phyloP scores from a whole-genome alignment of 164 flowering plant species.

The Euptelea pleiosperma region DNA sequence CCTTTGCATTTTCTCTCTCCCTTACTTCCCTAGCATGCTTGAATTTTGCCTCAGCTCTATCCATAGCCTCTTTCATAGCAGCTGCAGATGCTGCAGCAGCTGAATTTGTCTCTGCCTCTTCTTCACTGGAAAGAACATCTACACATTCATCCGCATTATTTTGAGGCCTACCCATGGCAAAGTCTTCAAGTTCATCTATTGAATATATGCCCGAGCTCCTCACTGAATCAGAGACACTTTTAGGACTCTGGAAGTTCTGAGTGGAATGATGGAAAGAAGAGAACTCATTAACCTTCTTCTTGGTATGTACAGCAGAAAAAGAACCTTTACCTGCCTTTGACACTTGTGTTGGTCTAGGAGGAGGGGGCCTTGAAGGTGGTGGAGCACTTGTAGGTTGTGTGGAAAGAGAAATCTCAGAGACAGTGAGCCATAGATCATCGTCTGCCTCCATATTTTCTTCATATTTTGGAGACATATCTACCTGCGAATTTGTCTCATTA shows the following conservation, averaged over 20 bases:
- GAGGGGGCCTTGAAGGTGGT: conserved; percentile 97
- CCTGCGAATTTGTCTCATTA: conserved; percentile 33
- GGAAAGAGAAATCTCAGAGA: conserved; percentile 81
- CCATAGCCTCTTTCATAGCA: conserved; percentile 84
- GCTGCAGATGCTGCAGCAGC: conserved; percentile 78
- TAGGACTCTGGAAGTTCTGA: conserved; percentile 42
- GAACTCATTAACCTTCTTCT: conserved; percentile 48
- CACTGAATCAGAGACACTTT: conserved; percentile 29
- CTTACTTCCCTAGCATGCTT: conserved; percentile 78
- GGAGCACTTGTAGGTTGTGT: conserved; percentile 93
- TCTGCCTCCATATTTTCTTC: conserved; percentile 42
- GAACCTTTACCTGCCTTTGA: conserved; percentile 40
- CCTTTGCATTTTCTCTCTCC: conserved; percentile 68
- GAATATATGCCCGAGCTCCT: conserved; percentile 42
- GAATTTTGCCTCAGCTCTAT: conserved; percentile 86
- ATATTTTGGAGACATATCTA: conserved; percentile 37
- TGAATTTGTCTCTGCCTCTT: conserved; percentile 46
- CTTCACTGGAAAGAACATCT: conserved; percentile 54
- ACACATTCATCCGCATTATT: conserved; percentile 37
- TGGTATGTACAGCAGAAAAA: conserved; percentile 31
- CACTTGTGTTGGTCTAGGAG: conserved; percentile 51
- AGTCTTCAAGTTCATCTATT: conserved; percentile 77
- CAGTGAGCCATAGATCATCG: conserved; percentile 86
- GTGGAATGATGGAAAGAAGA: conserved; percentile 38
- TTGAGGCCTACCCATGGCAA: conserved; percentile 54